A percentile compares a stretch with the other conserved stretches of the same genome.
Conservation (phyloP, 768 basidiomycete species). For the Pleurotus pulmonarius region DNA sequence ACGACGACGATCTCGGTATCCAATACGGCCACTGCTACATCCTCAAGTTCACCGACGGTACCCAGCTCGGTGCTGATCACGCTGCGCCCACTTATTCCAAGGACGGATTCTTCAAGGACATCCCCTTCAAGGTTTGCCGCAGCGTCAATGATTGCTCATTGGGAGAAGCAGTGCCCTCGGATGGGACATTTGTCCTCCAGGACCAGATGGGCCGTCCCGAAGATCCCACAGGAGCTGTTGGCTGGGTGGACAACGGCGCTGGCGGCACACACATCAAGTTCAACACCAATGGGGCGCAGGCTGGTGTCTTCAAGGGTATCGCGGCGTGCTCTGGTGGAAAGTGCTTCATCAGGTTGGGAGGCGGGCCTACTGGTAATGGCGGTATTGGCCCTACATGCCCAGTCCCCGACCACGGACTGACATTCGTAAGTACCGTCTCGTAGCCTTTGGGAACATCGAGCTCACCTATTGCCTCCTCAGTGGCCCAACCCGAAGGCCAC, state of each 20-base stretch:
- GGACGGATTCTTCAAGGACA: slow-evolving; percentile 4
- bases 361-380: neutral
- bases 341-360: slow-evolving; percentile 1
- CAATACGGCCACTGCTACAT: slow-evolving; percentile 8
- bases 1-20: neutral
- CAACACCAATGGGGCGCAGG: neutral
- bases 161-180: neutral
- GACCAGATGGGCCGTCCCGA: neutral
- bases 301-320: slow-evolving; percentile 2
- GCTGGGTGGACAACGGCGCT: neutral
- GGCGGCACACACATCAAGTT: neutral
- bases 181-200: neutral
- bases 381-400: slow-evolving; percentile 1
- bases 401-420: neutral
- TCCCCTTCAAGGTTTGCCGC: slow-evolving; percentile 4
- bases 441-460: neutral
- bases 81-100: neutral
- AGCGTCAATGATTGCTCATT: slow-evolving; percentile 1
- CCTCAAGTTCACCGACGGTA: slow-evolving; percentile 4
- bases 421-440: neutral
- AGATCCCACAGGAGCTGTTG: neutral
- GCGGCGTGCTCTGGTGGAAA: neutral
- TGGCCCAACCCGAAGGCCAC: neutral
- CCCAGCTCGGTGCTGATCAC: slow-evolving; percentile 5
- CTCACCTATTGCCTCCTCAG: neutral